Percentiles rank a stretch among this genome's conserved stretches.
Conservation (phyloP, 371 early-diverging fungal genomes). For the Actinomortierella wolfii region DNA sequence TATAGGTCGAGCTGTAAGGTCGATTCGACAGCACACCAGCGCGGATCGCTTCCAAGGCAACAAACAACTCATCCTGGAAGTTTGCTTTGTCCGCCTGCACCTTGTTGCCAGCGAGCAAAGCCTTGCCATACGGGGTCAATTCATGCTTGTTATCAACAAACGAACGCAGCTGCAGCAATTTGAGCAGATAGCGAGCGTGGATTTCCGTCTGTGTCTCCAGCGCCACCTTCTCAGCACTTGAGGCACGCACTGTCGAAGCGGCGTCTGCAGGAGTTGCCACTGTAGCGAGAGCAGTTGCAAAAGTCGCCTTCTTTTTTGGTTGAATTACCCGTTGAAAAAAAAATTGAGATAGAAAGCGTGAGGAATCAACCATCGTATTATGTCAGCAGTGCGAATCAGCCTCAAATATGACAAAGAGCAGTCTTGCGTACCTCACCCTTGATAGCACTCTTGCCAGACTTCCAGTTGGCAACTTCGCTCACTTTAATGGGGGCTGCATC, state of each 20-base stretch:
- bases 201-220: conserved; percentile 22
- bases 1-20: conserved; percentile 57
- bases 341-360: conserved; percentile 3
- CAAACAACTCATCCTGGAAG: conserved; percentile 59
- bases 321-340: neutral
- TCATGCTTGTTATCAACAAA: conserved; percentile 27
- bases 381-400: too few relatives aligned
- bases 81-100: conserved; percentile 22
- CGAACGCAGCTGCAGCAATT: conserved; percentile 32
- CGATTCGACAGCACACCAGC: conserved; percentile 58
- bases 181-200: conserved; percentile 27
- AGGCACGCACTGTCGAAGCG: conserved; percentile 17
- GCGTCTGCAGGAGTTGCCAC: conserved; percentile 28
- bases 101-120: conserved; percentile 4
- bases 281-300: conserved; percentile 15
- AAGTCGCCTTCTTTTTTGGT: conserved; percentile 14
- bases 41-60: conserved; percentile 66
- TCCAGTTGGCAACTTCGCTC: conserved; percentile 52
- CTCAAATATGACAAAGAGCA: too few relatives aligned
- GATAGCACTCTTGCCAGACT: conserved; percentile 56
- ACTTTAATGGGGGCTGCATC: conserved; percentile 14
- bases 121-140: conserved; percentile 32
- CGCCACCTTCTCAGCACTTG: conserved; percentile 10
- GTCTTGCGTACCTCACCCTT: too few relatives aligned
- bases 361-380: neutral